Evolutionary conservation across 2,329 filamentous ascomycete genomes (phyloP).

Genomic region (Xylariaceae sp.): DNA sequence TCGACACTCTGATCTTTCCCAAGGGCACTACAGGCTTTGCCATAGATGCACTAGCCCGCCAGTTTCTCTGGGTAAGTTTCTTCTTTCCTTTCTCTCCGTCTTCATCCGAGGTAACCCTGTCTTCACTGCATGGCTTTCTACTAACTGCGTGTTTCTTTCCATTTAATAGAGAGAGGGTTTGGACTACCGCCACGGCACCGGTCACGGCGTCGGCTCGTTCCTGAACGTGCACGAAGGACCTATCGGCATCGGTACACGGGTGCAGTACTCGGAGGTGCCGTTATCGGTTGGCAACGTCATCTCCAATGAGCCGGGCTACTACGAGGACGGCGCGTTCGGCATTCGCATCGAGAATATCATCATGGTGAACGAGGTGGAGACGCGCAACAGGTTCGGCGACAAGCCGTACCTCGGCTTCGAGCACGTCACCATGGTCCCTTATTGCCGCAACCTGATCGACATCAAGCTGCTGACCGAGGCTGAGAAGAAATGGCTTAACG

Average conservation of each 20-base stretch:
- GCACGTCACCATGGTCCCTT: constrained; percentile 94
- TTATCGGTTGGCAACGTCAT: constrained; percentile 90
- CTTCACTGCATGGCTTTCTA: too few relatives aligned
- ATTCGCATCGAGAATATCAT: constrained; percentile 96
- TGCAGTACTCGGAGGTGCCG: constrained; percentile 86
- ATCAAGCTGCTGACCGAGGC: constrained; percentile 60
- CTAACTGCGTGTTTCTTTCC: background rate
- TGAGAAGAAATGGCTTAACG: constrained; percentile 84
- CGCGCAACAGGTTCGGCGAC: constrained; percentile 81
- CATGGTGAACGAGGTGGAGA: constrained; percentile 83
- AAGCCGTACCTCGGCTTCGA: constrained; percentile 94
- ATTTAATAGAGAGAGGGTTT: constrained; percentile 60
- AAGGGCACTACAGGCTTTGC: constrained; percentile 94
- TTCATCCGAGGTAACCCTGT: too few relatives aligned
- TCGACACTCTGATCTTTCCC: constrained; percentile 83
- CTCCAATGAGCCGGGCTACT: constrained; percentile 94
- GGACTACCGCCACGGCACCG: constrained; percentile 94
- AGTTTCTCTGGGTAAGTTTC: constrained; percentile 75
- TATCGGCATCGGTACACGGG: constrained; percentile 88
- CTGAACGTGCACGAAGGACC: constrained; percentile 97
- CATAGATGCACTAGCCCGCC: constrained; percentile 79
- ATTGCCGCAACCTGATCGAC: constrained; percentile 86
- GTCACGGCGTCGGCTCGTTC: constrained; percentile 91
- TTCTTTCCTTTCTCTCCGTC: too few relatives aligned
- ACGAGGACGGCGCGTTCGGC: constrained; percentile 90